Conservation (phyloP, 1,139 yeast genomes). For the Trichomonascaceae sp. region DNA sequence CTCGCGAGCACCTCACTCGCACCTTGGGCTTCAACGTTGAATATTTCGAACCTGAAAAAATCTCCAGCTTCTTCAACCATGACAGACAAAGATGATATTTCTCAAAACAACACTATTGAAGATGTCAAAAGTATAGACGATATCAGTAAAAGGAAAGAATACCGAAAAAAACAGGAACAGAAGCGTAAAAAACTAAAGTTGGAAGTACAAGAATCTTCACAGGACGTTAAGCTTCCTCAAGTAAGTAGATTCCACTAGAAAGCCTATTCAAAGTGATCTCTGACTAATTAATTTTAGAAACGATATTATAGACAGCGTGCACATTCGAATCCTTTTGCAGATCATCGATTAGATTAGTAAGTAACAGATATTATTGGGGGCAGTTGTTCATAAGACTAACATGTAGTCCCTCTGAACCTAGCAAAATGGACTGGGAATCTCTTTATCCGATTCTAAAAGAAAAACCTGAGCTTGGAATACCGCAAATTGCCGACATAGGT, state of each 20-base stretch:
- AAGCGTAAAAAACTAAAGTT: conserved; percentile 32
- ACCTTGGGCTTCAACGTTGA: no score
- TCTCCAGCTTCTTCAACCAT: background rate
- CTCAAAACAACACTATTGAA: background rate
- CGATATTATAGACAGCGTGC: conserved; percentile 94
- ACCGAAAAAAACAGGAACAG: conserved; percentile 36
- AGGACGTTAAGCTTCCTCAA: conserved; percentile 31
- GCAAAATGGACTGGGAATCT: conserved; percentile 78
- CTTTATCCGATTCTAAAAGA: conserved; percentile 49
- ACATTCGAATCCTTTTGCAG: conserved; percentile 95
- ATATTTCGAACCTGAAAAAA: background rate
- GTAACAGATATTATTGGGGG: no score
- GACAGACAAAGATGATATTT: background rate
- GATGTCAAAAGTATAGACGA: conserved; percentile 3
- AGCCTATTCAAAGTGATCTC: conserved; percentile 94
- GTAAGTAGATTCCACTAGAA: conserved; percentile 76
- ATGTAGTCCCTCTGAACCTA: conserved; percentile 62
- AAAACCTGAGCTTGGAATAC: conserved; percentile 37
- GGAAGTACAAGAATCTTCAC: conserved; percentile 29
- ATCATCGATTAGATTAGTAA: conserved; percentile 76
- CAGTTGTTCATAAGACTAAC: no score
- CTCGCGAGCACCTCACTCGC: background rate
- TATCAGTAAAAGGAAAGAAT: conserved; percentile 32
- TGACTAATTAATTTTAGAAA: conserved; percentile 56
- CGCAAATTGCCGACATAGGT: conserved; percentile 93